Evolutionary conservation across 306 rosid genomes (phyloP).

Genomic region (Hippophae tibetana): DNA sequence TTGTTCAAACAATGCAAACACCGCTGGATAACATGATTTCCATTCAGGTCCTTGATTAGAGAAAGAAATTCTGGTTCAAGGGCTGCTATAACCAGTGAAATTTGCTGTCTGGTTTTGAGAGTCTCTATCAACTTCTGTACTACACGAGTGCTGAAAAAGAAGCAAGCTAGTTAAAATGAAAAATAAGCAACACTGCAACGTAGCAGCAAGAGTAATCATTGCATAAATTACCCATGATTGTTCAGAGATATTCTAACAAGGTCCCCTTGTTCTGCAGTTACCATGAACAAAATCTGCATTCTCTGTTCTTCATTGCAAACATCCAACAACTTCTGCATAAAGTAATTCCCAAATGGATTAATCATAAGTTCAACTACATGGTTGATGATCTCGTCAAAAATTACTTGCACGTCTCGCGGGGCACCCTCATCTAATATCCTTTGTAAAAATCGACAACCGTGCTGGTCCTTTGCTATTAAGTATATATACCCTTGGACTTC

Average conservation of each 20-base stretch:
- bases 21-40: constrained; percentile 61
- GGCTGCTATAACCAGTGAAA: constrained; percentile 39
- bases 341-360: constrained; percentile 53
- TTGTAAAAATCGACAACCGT: constrained; percentile 47
- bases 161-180: constrained; percentile 2
- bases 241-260: constrained; percentile 45
- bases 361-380: constrained; percentile 50
- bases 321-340: constrained; percentile 50
- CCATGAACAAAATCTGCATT: constrained; percentile 31
- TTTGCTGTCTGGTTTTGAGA: constrained; percentile 46
- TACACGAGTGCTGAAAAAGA: constrained; percentile 51
- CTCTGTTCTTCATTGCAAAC: constrained; percentile 51
- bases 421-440: constrained; percentile 35
- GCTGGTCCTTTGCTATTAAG: constrained; percentile 41
- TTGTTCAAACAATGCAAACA: constrained; percentile 46
- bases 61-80: constrained; percentile 54
- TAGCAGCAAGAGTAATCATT: neutral
- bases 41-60: constrained; percentile 54
- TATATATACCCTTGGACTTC: constrained; percentile 33
- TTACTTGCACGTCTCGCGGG: constrained; percentile 28
- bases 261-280: constrained; percentile 33
- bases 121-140: constrained; percentile 62
- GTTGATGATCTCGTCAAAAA: constrained; percentile 38
- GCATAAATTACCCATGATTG: constrained; percentile 46
- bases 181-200: constrained; percentile 2